These are phyloP conservation scores for Oxyria digyna DNA, from an alignment of 148 eudicot species.

Conservation along the genomic window DNA sequence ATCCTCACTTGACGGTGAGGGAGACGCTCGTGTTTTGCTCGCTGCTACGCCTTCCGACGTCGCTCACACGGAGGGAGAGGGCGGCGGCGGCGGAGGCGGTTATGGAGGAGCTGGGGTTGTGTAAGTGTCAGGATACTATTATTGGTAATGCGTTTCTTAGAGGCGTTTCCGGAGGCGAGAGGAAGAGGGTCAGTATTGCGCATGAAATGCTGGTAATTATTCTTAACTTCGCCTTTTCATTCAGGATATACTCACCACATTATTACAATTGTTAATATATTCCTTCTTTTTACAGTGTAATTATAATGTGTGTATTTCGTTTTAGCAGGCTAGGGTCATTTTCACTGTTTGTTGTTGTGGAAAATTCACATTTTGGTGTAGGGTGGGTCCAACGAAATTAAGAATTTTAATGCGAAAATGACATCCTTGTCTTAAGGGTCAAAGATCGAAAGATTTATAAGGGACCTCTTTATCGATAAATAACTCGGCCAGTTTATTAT, in stretches of 20 bases:
- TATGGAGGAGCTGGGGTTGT: slow-evolving; percentile 48
- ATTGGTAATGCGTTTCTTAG: slow-evolving; percentile 61
- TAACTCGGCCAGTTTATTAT: no score
- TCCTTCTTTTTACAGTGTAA: not conserved
- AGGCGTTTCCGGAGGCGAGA: slow-evolving; percentile 83
- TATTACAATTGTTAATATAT: no score
- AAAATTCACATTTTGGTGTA: no score
- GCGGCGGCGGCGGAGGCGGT: slow-evolving; percentile 31
- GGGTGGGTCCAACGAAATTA: not conserved
- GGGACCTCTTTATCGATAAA: no score
- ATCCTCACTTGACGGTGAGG: slow-evolving; percentile 66
- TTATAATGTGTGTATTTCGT: not conserved
- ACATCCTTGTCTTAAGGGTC: not conserved
- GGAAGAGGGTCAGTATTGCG: slow-evolving; percentile 72
- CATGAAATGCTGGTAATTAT: slow-evolving; percentile 56
- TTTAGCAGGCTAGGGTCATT: not conserved
- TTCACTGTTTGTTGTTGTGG: not conserved
- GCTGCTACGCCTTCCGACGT: slow-evolving; percentile 42
- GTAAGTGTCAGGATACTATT: slow-evolving; percentile 57
- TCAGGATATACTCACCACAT: no score
- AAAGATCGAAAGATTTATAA: not conserved
- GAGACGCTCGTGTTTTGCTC: slow-evolving; percentile 75
- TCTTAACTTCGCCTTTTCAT: not conserved
- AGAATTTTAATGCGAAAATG: not conserved
- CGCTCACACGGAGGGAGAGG: slow-evolving; percentile 26